Evolutionary conservation across 257 asterid genomes (phyloP).

Genomic region (Asclepias syriaca): DNA sequence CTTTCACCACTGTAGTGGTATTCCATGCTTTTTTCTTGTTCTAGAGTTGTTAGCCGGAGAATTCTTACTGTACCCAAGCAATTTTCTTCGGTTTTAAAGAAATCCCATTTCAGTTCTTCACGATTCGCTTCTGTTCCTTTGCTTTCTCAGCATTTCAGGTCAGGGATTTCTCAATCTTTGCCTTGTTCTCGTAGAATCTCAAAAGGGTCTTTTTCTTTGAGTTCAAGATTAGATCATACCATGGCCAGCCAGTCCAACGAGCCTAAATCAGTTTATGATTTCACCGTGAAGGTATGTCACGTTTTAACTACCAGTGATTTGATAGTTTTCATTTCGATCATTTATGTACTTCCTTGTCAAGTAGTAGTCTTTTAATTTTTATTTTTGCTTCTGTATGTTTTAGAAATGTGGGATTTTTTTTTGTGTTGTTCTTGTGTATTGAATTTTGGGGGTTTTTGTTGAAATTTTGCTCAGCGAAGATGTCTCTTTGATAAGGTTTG

Average conservation of each 20-base stretch:
- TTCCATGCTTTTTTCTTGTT: slow-evolving; percentile 22
- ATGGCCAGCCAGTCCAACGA: slow-evolving; percentile 62
- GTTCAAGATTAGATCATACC: slow-evolving; percentile 18
- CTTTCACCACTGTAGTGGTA: background rate
- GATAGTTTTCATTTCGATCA: background rate
- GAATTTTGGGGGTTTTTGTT: background rate
- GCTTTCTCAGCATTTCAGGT: too few relatives aligned
- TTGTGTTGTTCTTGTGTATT: background rate
- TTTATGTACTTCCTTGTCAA: background rate
- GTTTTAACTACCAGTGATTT: background rate
- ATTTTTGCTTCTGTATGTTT: background rate
- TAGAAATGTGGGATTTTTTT: background rate
- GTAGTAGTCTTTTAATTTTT: background rate
- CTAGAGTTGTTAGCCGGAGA: slow-evolving; percentile 17
- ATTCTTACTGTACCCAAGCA: slow-evolving; percentile 13
- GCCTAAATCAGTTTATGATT: slow-evolving; percentile 75
- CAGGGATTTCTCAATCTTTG: slow-evolving; percentile 13
- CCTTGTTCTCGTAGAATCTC: background rate
- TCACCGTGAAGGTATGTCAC: slow-evolving; percentile 66
- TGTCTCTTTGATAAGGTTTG: background rate
- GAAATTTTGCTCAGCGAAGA: background rate
- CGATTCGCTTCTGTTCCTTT: slow-evolving; percentile 7
- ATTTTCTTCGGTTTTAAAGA: slow-evolving; percentile 17
- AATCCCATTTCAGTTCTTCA: slow-evolving; percentile 28
- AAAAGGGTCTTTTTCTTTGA: slow-evolving; percentile 9